Evolutionary conservation across 306 rosid species (phyloP), one percentile per base, ranked within the genome.

Genomic region (Astragalus glycyphyllos): DNA sequence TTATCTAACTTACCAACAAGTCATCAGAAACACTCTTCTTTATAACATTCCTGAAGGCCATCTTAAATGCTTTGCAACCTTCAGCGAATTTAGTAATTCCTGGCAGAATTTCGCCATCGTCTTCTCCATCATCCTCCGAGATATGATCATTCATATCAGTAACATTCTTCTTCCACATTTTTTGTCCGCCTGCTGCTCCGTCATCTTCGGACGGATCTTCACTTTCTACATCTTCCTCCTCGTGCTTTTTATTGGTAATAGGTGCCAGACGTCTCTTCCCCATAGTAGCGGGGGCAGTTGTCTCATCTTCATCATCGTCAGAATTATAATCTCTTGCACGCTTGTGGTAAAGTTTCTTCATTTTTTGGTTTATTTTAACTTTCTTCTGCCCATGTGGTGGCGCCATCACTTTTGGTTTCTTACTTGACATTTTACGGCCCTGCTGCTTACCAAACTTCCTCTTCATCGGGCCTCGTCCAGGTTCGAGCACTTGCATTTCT

Each of bases 321-420:
- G 97, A 95, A 80, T 95, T 81, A 83, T 95, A 95, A 46, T 85
- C 90, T 0, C 86, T 84, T 2, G 92, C 97, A 29, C 99, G 82
- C 87, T 91, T 95, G 42, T 70, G 82, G 54, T 71, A 85, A 14
- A 95, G 85, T 76, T 91, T 91, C 90, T 85, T 85, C 97, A 91
- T 41, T 41, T 78, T 83, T 68, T 72, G 55, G 80, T 91, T 89
- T 34, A 89, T 75, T 84, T 83, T 84, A 20, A 78, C 83, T 83
- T 88, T 88, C 77, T 79, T 80, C 68, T 76, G 86, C 9, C 73
- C 82, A 46, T 79, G 79, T 58, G 74, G 16, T 73, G 76, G 37
- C 16, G 55, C 82, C 74, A 54, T 78, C 78, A 60, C 67, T 77
- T 73, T 88, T 6, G 69, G 61, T 15, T 79, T 90, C 79, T 85